These are phyloP conservation scores for Globisporangium cylindrosporum DNA, from an alignment of 352 stramenopile genomes.

Conservation along the genomic window DNA sequence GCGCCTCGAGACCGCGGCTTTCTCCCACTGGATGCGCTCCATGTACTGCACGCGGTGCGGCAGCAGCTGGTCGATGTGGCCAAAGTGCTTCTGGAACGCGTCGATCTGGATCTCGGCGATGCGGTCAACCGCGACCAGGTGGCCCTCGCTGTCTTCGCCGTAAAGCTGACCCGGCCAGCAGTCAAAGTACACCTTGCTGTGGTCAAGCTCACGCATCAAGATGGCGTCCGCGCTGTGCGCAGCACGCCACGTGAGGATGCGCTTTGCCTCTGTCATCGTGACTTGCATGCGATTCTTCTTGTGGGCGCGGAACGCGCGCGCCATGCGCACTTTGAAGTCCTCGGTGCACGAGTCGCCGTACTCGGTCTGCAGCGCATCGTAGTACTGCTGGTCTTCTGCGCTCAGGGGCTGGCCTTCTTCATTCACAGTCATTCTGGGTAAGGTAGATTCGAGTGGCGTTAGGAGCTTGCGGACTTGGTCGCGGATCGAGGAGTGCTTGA, in stretches of 20 bases:
- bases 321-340: slow-evolving; percentile 58
- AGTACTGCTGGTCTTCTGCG: slow-evolving; percentile 54
- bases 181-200: slow-evolving; percentile 61
- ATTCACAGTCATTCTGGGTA: slow-evolving; percentile 26
- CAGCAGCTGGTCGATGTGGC: slow-evolving; percentile 49
- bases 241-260: slow-evolving; percentile 59
- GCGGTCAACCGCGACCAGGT: slow-evolving; percentile 68
- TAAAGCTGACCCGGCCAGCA: slow-evolving; percentile 64
- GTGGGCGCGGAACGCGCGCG: slow-evolving; percentile 53
- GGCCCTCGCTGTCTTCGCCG: slow-evolving; percentile 68
- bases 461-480: background rate
- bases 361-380: slow-evolving; percentile 48
- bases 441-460: background rate
- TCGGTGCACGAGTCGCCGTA: slow-evolving; percentile 57
- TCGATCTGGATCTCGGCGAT: slow-evolving; percentile 66
- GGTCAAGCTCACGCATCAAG: slow-evolving; percentile 46
- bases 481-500: slow-evolving; percentile 3
- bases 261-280: slow-evolving; percentile 59
- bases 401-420: slow-evolving; percentile 51
- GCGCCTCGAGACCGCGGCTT: slow-evolving; percentile 62
- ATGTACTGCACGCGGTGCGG: slow-evolving; percentile 73
- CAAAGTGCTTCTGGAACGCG: slow-evolving; percentile 57
- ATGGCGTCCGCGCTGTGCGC: slow-evolving; percentile 44
- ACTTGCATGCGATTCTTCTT: slow-evolving; percentile 72
- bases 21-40: slow-evolving; percentile 80